phyloP scores from a whole-genome alignment of 306 rosid genomes.

The Corylus americana region DNA sequence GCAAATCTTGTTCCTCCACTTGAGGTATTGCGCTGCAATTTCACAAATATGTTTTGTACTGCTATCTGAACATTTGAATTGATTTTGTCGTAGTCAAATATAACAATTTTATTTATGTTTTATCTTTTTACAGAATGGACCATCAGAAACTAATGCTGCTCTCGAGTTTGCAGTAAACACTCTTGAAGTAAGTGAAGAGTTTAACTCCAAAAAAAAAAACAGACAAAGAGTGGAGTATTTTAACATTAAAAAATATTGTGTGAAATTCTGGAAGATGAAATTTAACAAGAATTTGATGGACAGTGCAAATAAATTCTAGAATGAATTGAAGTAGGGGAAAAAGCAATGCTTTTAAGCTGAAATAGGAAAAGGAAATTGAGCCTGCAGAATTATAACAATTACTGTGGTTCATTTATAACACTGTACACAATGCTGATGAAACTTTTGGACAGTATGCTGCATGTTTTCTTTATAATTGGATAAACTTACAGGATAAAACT shows the following conservation, averaged over 20 bases:
- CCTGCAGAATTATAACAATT: neutral
- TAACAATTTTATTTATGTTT: constrained; percentile 3
- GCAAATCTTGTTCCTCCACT: constrained; percentile 83
- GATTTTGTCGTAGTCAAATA: neutral
- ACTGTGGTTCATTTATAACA: neutral
- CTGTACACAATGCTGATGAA: neutral
- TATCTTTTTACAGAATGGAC: constrained; percentile 60
- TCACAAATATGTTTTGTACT: neutral
- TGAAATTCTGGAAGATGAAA: neutral
- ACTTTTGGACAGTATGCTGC: neutral
- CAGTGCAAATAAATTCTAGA: neutral
- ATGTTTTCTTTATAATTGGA: neutral
- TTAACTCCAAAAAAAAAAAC: neutral
- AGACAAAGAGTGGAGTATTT: neutral
- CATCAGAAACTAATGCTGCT: constrained; percentile 92
- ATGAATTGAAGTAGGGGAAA: neutral
- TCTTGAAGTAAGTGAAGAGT: constrained; percentile 46
- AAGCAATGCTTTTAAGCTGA: too few species aligned
- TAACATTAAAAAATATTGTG: neutral
- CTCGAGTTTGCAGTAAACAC: constrained; percentile 85
- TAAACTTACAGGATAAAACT: neutral
- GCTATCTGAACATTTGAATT: constrained; percentile 3
- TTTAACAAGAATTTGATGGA: neutral
- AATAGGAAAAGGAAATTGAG: too few species aligned
- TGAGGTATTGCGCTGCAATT: constrained; percentile 49